Conservation (phyloP, 495 filamentous ascomycete species). For the Penicillium taxi region DNA sequence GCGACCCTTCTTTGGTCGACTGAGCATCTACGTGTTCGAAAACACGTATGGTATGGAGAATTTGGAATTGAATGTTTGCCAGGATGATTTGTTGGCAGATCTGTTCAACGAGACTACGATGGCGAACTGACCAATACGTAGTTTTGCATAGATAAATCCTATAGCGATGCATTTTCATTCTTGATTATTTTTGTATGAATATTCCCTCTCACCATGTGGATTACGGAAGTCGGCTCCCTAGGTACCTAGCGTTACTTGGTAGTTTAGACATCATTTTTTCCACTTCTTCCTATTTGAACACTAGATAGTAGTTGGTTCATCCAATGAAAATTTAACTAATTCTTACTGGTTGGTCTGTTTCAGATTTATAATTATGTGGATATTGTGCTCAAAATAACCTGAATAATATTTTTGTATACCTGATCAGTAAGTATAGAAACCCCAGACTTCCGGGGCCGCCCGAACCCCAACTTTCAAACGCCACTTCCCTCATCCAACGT, state of each 20-base stretch:
- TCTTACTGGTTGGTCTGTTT: too few species aligned
- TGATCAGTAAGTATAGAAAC: conserved; percentile 6
- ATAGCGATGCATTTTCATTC: conserved; percentile 3
- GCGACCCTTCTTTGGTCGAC: conserved; percentile 79
- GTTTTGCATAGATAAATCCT: conserved; percentile 7
- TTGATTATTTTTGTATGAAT: background rate
- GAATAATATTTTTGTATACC: too few species aligned
- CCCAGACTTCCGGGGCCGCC: conserved; percentile 11
- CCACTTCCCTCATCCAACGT: conserved; percentile 20
- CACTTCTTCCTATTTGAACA: too few species aligned
- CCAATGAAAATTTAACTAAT: too few species aligned
- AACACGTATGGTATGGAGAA: conserved; percentile 76
- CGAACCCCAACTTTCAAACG: conserved; percentile 22
- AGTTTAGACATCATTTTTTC: too few species aligned
- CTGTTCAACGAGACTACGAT: conserved; percentile 69
- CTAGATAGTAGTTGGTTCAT: too few species aligned
- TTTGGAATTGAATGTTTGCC: conserved; percentile 61
- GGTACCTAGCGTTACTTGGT: too few species aligned
- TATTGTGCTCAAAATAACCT: background rate
- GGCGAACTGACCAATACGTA: conserved; percentile 24
- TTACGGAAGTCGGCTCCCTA: too few species aligned
- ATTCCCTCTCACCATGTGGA: too few species aligned
- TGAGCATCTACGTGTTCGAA: conserved; percentile 90
- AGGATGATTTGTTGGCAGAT: conserved; percentile 63
- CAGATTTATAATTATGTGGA: background rate